Conservation (phyloP, 2,329 filamentous ascomycete species). For the Colletotrichum graminicola region DNA sequence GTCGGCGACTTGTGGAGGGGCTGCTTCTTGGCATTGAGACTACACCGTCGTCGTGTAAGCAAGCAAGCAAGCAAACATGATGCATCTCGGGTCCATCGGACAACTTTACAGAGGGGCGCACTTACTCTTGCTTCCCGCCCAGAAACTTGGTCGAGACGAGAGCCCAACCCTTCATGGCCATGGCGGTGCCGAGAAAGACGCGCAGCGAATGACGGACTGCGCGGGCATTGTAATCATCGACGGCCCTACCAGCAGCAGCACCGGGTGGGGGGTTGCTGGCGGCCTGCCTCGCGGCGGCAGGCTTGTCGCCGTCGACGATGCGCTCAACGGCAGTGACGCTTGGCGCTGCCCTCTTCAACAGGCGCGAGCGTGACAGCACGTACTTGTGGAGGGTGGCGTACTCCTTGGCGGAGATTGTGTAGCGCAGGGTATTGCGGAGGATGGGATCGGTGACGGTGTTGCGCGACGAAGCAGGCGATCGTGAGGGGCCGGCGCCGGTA, state of each 20-base stretch:
- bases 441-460: conserved; percentile 69
- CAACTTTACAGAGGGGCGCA: conserved; percentile 30
- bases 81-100: neutral
- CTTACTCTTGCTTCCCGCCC: conserved; percentile 61
- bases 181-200: conserved; percentile 74
- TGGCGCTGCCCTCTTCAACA: conserved; percentile 67
- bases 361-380: conserved; percentile 78
- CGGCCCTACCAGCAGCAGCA: conserved; percentile 47
- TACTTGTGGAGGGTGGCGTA: conserved; percentile 89
- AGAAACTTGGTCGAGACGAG: conserved; percentile 66
- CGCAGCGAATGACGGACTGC: conserved; percentile 78
- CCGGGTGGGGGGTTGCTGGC: conserved; percentile 43
- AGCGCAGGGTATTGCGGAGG: conserved; percentile 86
- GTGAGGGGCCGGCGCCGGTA: conserved; percentile 27
- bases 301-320: conserved; percentile 54
- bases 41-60: conserved; percentile 25
- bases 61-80: too few species aligned
- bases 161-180: conserved; percentile 70
- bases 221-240: conserved; percentile 76
- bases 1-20: conserved; percentile 75
- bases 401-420: conserved; percentile 87
- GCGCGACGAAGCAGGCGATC: conserved; percentile 30
- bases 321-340: conserved; percentile 67
- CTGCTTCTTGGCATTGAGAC: conserved; percentile 56
- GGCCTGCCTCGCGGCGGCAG: conserved; percentile 42